phyloP scores from a whole-genome alignment of 2,329 filamentous ascomycete species.

The Zymoseptoria brevis region DNA sequence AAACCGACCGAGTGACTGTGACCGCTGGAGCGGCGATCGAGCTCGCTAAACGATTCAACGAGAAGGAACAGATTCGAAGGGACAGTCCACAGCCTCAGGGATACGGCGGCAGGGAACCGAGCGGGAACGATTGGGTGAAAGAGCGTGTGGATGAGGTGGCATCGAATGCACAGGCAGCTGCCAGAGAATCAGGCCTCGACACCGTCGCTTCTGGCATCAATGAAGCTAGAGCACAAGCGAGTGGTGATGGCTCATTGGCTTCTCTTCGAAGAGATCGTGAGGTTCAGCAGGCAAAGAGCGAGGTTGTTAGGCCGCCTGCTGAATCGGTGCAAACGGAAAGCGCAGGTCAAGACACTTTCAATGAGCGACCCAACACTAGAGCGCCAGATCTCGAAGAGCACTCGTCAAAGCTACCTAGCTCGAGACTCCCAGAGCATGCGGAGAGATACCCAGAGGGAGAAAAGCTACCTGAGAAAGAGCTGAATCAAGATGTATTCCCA shows the following conservation, averaged over 20 bases:
- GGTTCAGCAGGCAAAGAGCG: conserved; percentile 44
- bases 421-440: conserved; percentile 48
- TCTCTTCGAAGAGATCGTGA: conserved; percentile 25
- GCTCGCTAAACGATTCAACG: conserved; percentile 51
- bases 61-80: conserved; percentile 25
- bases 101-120: conserved; percentile 4
- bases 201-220: background rate
- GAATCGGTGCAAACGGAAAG: conserved; percentile 23
- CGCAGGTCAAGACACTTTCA: conserved; percentile 49
- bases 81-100: background rate
- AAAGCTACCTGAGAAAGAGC: conserved; percentile 32
- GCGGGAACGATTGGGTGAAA: conserved; percentile 1
- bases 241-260: conserved; percentile 32
- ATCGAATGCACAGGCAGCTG: background rate
- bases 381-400: conserved; percentile 42
- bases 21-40: conserved; percentile 54
- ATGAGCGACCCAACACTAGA: conserved; percentile 41
- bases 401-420: conserved; percentile 37
- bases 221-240: conserved; percentile 10
- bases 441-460: conserved; percentile 40
- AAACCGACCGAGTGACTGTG: conserved; percentile 54
- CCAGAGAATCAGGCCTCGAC: conserved; percentile 3
- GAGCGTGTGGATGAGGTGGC: background rate
- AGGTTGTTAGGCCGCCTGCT: conserved; percentile 41
- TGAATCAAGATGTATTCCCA: conserved; percentile 50